Evolutionary conservation across 306 rosid species (phyloP).

Genomic region (Echinosophora koreensis): DNA sequence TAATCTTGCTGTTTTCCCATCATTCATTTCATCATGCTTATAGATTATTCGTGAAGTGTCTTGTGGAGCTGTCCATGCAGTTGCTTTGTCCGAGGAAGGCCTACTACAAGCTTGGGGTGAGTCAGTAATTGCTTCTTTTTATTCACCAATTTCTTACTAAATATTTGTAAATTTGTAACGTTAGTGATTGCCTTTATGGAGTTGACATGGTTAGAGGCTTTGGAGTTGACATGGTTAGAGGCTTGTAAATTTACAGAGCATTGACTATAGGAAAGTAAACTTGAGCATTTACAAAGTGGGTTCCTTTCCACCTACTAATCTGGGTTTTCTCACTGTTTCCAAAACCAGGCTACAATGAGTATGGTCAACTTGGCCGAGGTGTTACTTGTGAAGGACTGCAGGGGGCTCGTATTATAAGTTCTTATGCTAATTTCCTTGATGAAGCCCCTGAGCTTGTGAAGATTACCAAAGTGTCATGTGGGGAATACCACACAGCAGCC

Average conservation of each 20-base stretch:
- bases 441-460: conserved; percentile 94
- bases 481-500: conserved; percentile 98
- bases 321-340: conserved; percentile 57
- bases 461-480: conserved; percentile 93
- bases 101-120: conserved; percentile 94
- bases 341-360: conserved; percentile 94
- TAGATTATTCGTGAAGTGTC: conserved; percentile 88
- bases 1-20: conserved; percentile 5
- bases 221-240: conserved; percentile 27
- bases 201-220: conserved; percentile 21
- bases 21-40: conserved; percentile 35
- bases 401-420: conserved; percentile 77
- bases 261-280: conserved; percentile 41
- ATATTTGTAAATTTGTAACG: conserved; percentile 3
- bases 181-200: conserved; percentile 28
- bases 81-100: conserved; percentile 91
- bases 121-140: conserved; percentile 42
- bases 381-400: conserved; percentile 94
- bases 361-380: conserved; percentile 98
- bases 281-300: conserved; percentile 35
- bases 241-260: conserved; percentile 27
- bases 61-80: conserved; percentile 93
- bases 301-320: conserved; percentile 48
- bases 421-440: conserved; percentile 90
- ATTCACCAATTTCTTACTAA: conserved; percentile 17